A percentile compares a stretch with the other conserved stretches of the same genome.
Evolutionary conservation across 106 monocot species (phyloP).

Genomic region (Iris macrosiphon): DNA sequence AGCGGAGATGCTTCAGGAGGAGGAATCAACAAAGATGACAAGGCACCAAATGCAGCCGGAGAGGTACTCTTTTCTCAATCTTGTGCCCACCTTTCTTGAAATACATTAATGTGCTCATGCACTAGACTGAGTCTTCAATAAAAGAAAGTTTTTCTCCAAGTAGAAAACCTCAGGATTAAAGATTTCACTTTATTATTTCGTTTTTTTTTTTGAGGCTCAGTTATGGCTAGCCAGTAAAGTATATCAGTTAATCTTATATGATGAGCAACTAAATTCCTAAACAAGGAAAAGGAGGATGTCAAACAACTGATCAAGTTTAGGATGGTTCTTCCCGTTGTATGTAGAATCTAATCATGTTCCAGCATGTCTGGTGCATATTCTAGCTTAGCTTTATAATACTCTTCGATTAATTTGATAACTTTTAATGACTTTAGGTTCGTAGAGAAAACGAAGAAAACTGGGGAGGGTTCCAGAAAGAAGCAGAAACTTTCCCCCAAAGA

Average conservation of each 20-base stretch:
- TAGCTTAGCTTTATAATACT: background rate
- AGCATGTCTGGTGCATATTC: too few species aligned
- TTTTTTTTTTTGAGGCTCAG: background rate
- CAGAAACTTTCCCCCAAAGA: constrained; percentile 30
- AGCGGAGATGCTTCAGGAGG: constrained; percentile 70
- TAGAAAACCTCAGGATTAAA: too few species aligned
- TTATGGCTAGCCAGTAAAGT: background rate
- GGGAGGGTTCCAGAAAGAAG: constrained; percentile 37
- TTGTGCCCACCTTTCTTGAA: background rate
- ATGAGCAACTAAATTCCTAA: too few species aligned
- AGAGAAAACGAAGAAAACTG: constrained; percentile 5
- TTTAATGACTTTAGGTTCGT: constrained; percentile 15
- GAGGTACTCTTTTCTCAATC: constrained; percentile 22
- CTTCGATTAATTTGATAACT: background rate
- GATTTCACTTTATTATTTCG: background rate
- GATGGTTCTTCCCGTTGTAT: too few species aligned
- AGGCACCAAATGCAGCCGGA: background rate
- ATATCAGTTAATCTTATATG: background rate
- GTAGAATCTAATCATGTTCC: too few species aligned
- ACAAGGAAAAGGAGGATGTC: too few species aligned
- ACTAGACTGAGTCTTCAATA: background rate
- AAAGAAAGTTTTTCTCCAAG: too few species aligned
- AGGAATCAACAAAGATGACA: constrained; percentile 32
- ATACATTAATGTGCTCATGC: background rate
- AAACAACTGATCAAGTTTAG: too few species aligned